Base-by-base conservation (phyloP, 345 rosid species). In the Ceriops tagal region DNA sequence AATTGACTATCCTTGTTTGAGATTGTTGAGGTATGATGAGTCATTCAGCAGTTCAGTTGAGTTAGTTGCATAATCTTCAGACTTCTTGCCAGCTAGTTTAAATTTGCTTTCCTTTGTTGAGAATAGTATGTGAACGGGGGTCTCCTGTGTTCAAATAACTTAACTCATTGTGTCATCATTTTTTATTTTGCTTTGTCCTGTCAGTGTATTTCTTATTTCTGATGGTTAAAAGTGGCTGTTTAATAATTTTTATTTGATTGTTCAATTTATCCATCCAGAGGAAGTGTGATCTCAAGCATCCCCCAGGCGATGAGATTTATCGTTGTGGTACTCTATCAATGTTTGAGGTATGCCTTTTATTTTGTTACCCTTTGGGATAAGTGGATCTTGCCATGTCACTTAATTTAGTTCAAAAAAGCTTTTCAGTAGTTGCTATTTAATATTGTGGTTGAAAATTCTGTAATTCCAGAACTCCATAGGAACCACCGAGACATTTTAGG, bases 301-400 rank as follows among this genome's bases (percentile, higher is more conserved):
- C 98, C 20, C 99, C 99, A 64, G 99, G 98, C 24, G 99, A 96
- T 78, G 99, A 92, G 86, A 96, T 96, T 71, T 96, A 96, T 68
- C 86, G 99, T 76, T 81, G 99, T 64, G 96, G 97, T 72, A 96
- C 98, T 9, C 71, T 96, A 77, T 96, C 99, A 63, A 96, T 96
- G 99, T 96, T 96, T 84, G 98, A 96, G 98, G 98, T 92, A 79
- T 75, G 73, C 20, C 20, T 22, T 43, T 43, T 43, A 30, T 46
- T 2, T 9, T 13, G 3, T 13, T 47, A 1, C 19, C 20, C 1
- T 30, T 13, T 26, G 28, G 13, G n/a, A 20, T 30, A 31, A 8
- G 53, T 27, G 47, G 31, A 65, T 52, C 46, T 52, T 18, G 61
- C 24, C 4, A 22, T 57, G 32, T 61, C 24, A 19, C 15, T 32